Percentiles rank a stretch among this genome's conserved stretches.
Conservation (phyloP, 352 stramenopile species). For the Phytopythium litorale region DNA sequence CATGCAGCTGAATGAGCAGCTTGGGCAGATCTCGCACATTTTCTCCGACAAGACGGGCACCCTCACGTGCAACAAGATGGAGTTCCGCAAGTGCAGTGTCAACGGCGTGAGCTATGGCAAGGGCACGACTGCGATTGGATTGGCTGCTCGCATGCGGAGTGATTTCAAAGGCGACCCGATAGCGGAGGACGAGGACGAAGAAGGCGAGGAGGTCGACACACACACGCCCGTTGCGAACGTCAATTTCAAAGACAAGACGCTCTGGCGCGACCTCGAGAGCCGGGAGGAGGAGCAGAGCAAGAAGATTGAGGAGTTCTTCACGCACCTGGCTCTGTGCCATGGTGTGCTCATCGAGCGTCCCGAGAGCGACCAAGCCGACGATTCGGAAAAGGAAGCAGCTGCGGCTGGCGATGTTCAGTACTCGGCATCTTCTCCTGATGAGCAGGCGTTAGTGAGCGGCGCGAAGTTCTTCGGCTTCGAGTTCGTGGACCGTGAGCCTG, state of each 20-base stretch:
- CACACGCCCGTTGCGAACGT: constrained; percentile 48
- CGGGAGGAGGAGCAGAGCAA: constrained; percentile 26
- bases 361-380: constrained; percentile 14
- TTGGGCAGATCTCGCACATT: constrained; percentile 95
- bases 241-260: constrained; percentile 69
- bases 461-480: constrained; percentile 87
- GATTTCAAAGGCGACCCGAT: constrained; percentile 47
- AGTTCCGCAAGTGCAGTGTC: constrained; percentile 88
- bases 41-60: constrained; percentile 94
- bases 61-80: constrained; percentile 88
- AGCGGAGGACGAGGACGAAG: constrained; percentile 37
- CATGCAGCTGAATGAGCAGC: constrained; percentile 86
- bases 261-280: constrained; percentile 58
- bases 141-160: constrained; percentile 57
- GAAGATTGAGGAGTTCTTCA: constrained; percentile 85
- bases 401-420: constrained; percentile 44
- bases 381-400: background rate
- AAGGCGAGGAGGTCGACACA: constrained; percentile 25
- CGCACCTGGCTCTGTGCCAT: constrained; percentile 89
- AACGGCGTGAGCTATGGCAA: constrained; percentile 77
- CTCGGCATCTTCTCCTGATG: constrained; percentile 88
- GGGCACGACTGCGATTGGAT: constrained; percentile 79
- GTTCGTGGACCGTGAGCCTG: constrained; percentile 67
- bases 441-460: constrained; percentile 79
- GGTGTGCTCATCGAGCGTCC: constrained; percentile 95